These are phyloP conservation scores for Xylariaceae sp. DNA, from an alignment of 2,329 filamentous ascomycete genomes.

Conservation along the genomic window DNA sequence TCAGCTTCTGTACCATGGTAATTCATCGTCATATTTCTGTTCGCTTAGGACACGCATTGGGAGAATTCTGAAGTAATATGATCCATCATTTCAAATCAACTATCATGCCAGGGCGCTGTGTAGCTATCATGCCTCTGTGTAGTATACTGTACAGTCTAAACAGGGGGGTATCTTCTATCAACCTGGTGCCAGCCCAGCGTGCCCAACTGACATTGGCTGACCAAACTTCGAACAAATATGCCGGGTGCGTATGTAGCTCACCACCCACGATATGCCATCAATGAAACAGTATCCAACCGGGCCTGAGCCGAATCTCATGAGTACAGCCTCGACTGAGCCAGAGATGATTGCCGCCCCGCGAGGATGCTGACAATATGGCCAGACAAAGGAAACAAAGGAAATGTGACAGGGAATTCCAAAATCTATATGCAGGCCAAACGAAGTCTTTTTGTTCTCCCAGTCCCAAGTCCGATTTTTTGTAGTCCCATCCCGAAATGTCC, in stretches of 20 bases:
- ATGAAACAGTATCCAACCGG: slow-evolving; percentile 19
- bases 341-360: slow-evolving; percentile 16
- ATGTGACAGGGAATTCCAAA: slow-evolving; percentile 16
- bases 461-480: slow-evolving; percentile 26
- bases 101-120: slow-evolving; percentile 25
- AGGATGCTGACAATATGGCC: slow-evolving; percentile 13
- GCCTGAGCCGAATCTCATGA: slow-evolving; percentile 20
- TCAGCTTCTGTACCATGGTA: background rate
- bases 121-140: slow-evolving; percentile 26
- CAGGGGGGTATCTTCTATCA: slow-evolving; percentile 32
- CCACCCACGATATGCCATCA: slow-evolving; percentile 20
- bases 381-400: slow-evolving; percentile 22
- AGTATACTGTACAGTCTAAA: slow-evolving; percentile 33
- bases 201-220: slow-evolving; percentile 22
- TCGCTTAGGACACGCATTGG: too few relatives aligned
- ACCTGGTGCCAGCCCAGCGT: slow-evolving; percentile 31
- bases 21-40: too few relatives aligned
- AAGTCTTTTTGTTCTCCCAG: slow-evolving; percentile 24
- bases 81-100: slow-evolving; percentile 24
- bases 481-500: slow-evolving; percentile 19
- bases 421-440: slow-evolving; percentile 30
- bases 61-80: too few relatives aligned
- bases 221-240: slow-evolving; percentile 20
- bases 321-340: slow-evolving; percentile 22
- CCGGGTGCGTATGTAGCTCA: slow-evolving; percentile 9